Evolutionary conservation across 2,329 filamentous ascomycete genomes (phyloP).

Genomic region (Myrmaecium sp.): DNA sequence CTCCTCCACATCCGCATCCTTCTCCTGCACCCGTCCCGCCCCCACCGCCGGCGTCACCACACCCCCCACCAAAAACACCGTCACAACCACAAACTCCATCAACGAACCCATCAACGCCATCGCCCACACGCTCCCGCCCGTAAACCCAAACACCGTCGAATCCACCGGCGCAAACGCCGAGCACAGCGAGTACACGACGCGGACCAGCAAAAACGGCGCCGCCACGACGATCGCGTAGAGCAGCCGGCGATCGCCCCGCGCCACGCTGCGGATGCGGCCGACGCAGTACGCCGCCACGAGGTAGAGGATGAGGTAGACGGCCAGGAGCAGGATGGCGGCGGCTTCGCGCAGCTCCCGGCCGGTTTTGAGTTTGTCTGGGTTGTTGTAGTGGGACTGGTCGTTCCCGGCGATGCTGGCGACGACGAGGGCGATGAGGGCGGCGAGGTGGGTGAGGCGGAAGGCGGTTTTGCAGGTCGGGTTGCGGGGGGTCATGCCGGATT

Average conservation of each 20-base stretch:
- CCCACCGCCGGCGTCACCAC: not conserved
- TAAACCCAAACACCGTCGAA: not conserved
- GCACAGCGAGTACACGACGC: not conserved
- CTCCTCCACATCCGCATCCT: too few relatives aligned
- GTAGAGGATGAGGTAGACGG: too few relatives aligned
- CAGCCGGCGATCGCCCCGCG: not conserved
- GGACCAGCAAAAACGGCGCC: not conserved
- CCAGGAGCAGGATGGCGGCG: not conserved
- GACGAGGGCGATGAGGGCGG: not conserved
- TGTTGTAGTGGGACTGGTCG: conserved; percentile 1
- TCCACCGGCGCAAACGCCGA: not conserved
- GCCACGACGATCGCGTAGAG: not conserved
- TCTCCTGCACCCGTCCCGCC: not conserved
- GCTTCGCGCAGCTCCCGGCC: not conserved
- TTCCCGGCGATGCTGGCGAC: not conserved
- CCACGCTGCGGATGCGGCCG: too few relatives aligned
- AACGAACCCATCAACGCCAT: conserved; percentile 1
- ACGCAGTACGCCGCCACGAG: too few relatives aligned
- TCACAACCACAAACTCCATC: not conserved
- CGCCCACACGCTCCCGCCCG: not conserved
- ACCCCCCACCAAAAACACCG: not conserved
- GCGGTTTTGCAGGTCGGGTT: too few relatives aligned
- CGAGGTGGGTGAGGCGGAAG: too few relatives aligned
- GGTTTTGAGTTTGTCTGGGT: not conserved
- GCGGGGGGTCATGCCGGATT: too few relatives aligned